Evolutionary conservation across 345 rosid species (phyloP).

Genomic region (Eutrema yunnanense): DNA sequence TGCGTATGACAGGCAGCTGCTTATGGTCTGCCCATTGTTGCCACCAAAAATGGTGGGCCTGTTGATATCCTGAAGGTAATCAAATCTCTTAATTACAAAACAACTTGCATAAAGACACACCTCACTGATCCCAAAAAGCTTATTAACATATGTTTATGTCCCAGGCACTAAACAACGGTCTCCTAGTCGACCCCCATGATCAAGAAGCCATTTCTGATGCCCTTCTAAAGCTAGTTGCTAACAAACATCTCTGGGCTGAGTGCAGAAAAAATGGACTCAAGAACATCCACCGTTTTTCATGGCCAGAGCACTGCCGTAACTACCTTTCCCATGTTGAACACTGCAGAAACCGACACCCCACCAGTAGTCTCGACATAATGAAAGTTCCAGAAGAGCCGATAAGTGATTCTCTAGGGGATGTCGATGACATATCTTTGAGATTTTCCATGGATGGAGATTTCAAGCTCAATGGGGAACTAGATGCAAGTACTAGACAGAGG

Average conservation of each 20-base stretch:
- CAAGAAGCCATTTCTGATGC: constrained; percentile 87
- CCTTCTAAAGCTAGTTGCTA: constrained; percentile 82
- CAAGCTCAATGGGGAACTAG: constrained; percentile 60
- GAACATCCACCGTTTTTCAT: constrained; percentile 88
- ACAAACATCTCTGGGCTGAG: constrained; percentile 83
- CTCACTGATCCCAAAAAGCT: neutral
- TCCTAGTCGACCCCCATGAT: constrained; percentile 92
- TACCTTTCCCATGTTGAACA: constrained; percentile 78
- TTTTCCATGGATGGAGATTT: constrained; percentile 75
- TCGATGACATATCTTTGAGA: constrained; percentile 74
- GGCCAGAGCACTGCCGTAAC: constrained; percentile 97
- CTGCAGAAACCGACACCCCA: constrained; percentile 75
- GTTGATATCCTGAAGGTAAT: constrained; percentile 58
- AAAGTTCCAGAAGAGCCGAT: constrained; percentile 69
- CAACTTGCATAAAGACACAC: neutral
- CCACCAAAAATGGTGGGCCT: constrained; percentile 97
- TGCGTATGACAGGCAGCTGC: constrained; percentile 77
- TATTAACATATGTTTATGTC: neutral
- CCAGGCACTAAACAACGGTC: constrained; percentile 91
- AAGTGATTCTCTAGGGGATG: constrained; percentile 81
- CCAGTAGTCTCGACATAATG: constrained; percentile 60
- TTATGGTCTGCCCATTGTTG: constrained; percentile 97
- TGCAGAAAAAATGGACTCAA: constrained; percentile 92
- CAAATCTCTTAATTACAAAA: neutral
- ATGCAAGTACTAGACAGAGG: constrained; percentile 59